These are phyloP conservation scores for Moelleriella libera DNA, from an alignment of 2,329 filamentous ascomycete species.

Conservation along the genomic window DNA sequence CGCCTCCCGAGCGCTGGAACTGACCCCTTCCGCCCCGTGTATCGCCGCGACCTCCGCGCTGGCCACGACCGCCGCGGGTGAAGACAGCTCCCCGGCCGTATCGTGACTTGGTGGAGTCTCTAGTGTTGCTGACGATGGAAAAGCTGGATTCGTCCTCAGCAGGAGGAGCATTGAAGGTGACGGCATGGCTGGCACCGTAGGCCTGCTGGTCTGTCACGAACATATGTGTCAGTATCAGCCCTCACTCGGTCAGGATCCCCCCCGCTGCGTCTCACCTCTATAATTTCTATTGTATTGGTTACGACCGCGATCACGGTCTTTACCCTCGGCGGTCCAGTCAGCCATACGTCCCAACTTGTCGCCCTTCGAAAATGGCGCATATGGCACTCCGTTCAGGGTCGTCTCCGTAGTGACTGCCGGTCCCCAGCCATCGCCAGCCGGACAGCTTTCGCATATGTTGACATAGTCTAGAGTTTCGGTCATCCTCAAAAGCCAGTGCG, in stretches of 20 bases:
- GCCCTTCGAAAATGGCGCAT: conserved; percentile 95
- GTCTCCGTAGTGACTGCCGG: conserved; percentile 71
- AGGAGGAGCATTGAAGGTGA: conserved; percentile 77
- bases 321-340: conserved; percentile 89
- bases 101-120: conserved; percentile 71
- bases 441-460: conserved; percentile 57
- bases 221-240: not conserved
- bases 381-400: conserved; percentile 86
- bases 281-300: conserved; percentile 88
- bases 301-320: conserved; percentile 65
- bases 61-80: conserved; percentile 66
- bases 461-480: conserved; percentile 41
- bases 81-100: conserved; percentile 86
- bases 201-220: conserved; percentile 69
- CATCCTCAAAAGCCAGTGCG: conserved; percentile 17
- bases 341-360: conserved; percentile 99
- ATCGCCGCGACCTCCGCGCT: conserved; percentile 52
- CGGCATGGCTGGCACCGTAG: conserved; percentile 79
- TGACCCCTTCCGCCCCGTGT: conserved; percentile 43
- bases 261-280: conserved; percentile 45
- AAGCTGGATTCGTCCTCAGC: conserved; percentile 95
- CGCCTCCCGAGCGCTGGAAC: conserved; percentile 61
- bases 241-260: not conserved
- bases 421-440: conserved; percentile 73
- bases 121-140: conserved; percentile 92